Evolutionary conservation across 1,284 basidiomycete species (phyloP).

Genomic region (Sporisorium reilianum): DNA sequence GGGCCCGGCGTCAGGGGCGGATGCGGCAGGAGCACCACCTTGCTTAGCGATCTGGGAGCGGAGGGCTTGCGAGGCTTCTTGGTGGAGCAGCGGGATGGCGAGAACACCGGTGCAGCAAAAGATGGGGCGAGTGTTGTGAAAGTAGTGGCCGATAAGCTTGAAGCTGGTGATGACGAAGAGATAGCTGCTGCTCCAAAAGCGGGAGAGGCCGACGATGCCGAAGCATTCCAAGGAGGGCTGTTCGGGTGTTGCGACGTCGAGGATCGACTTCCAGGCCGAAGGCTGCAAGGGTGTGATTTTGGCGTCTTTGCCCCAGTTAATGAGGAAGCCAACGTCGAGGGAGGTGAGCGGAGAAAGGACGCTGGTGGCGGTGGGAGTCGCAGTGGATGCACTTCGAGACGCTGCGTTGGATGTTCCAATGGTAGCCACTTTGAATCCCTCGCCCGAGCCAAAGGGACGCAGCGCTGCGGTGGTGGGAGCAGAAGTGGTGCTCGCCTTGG

Average conservation of each 20-base stretch:
- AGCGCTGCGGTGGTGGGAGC: background rate
- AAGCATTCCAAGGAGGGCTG: constrained; percentile 30
- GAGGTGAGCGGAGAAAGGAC: constrained; percentile 21
- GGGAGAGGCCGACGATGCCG: constrained; percentile 52
- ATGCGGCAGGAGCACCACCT: background rate
- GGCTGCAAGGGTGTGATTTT: constrained; percentile 29
- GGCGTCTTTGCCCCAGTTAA: constrained; percentile 46
- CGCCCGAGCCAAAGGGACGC: constrained; percentile 37
- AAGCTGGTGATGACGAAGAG: constrained; percentile 59
- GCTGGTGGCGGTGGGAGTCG: constrained; percentile 9
- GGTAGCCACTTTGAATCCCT: constrained; percentile 43
- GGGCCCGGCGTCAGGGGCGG: background rate
- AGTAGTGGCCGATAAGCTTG: constrained; percentile 54
- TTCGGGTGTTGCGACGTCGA: constrained; percentile 17
- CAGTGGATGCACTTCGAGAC: constrained; percentile 9
- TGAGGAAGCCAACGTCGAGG: constrained; percentile 39
- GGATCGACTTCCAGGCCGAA: constrained; percentile 18
- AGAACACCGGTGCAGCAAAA: constrained; percentile 58
- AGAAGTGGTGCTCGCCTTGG: constrained; percentile 20
- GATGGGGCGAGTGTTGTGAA: constrained; percentile 53
- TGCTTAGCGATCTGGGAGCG: constrained; percentile 29
- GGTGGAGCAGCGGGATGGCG: constrained; percentile 51
- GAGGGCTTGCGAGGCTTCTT: constrained; percentile 40
- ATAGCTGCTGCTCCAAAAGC: constrained; percentile 60
- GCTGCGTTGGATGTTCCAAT: constrained; percentile 24